Conservation (phyloP, 179 eudicot species). For the Spergularia azorica region DNA sequence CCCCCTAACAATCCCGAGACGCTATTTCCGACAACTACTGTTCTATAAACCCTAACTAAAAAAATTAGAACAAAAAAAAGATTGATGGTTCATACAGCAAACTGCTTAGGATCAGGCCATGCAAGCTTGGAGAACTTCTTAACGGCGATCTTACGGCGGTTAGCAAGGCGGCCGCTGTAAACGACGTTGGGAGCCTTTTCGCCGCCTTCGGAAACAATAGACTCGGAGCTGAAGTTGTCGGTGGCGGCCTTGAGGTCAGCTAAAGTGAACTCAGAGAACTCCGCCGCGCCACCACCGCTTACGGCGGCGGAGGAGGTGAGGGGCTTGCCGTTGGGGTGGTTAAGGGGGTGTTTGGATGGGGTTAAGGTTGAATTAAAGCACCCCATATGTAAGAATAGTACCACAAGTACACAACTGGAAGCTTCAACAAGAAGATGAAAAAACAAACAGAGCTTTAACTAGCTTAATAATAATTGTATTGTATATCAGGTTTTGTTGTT, state of each 20-base stretch:
- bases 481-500: not conserved
- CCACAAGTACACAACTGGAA: not conserved
- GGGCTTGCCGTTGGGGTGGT: slow-evolving; percentile 30
- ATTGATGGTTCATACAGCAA: slow-evolving; percentile 43
- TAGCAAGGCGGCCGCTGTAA: slow-evolving; percentile 62
- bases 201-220: slow-evolving; percentile 75
- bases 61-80: not conserved
- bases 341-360: slow-evolving; percentile 13
- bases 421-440: not conserved
- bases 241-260: slow-evolving; percentile 72
- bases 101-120: slow-evolving; percentile 91
- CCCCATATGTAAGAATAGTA: slow-evolving; percentile 23
- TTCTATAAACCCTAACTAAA: not conserved
- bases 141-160: slow-evolving; percentile 68
- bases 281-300: slow-evolving; percentile 25
- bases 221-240: slow-evolving; percentile 64
- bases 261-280: slow-evolving; percentile 54
- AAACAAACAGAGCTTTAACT: not conserved
- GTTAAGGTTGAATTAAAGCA: slow-evolving; percentile 33
- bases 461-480: not conserved
- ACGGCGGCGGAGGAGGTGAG: slow-evolving; percentile 14
- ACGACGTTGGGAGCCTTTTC: slow-evolving; percentile 84
- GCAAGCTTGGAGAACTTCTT: slow-evolving; percentile 82
- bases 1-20: not conserved
- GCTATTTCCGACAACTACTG: not conserved